Conservation (phyloP, 2,329 filamentous ascomycete species). For the Venturia aucupariae region DNA sequence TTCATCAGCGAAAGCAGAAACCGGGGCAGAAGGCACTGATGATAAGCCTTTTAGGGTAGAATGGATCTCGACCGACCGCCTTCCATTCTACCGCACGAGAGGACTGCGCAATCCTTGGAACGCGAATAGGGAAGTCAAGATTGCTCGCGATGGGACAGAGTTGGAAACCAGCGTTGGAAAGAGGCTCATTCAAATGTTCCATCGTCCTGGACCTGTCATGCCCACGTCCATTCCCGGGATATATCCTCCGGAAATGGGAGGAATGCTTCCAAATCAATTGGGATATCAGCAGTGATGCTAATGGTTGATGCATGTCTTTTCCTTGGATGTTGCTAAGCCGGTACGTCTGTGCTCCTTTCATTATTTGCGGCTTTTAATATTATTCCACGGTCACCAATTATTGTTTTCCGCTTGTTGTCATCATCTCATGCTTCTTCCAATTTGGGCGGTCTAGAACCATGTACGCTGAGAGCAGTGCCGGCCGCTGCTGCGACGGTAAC, state of each 20-base stretch:
- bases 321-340: not conserved
- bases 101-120: constrained; percentile 92
- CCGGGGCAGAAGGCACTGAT: constrained; percentile 16
- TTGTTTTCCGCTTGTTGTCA: too few species aligned
- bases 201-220: constrained; percentile 33
- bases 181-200: constrained; percentile 70
- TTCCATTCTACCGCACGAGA: constrained; percentile 83
- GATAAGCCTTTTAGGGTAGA: constrained; percentile 59
- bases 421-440: not conserved
- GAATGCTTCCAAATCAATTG: not conserved
- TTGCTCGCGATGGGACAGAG: constrained; percentile 89
- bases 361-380: not conserved
- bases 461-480: not conserved
- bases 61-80: constrained; percentile 73
- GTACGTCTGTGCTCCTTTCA: not conserved
- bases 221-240: not conserved
- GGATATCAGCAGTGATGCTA: not conserved
- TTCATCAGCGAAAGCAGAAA: constrained; percentile 2
- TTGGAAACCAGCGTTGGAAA: constrained; percentile 74
- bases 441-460: not conserved
- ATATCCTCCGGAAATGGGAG: not conserved
- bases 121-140: constrained; percentile 89
- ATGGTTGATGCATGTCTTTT: not conserved
- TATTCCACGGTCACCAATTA: not conserved
- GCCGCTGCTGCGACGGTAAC: not conserved